Evolutionary conservation across 176 grass and related monocot species (phyloP).

Genomic region (Pontederia crassipes): DNA sequence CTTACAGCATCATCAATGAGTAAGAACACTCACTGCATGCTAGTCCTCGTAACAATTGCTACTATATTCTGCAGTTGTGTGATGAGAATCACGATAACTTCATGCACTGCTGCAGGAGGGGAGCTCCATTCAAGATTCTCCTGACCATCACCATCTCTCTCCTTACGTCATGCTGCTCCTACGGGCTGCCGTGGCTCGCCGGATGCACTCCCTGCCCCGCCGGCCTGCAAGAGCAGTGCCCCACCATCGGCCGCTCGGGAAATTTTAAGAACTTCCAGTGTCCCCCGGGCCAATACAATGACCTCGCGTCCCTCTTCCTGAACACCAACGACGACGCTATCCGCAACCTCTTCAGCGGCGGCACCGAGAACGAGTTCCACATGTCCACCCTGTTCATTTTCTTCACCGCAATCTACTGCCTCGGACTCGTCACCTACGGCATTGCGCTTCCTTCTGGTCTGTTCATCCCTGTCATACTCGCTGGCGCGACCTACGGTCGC

Average conservation of each 20-base stretch:
- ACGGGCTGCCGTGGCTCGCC: conserved; percentile 83
- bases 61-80: not conserved
- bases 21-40: conserved; percentile 19
- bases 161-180: conserved; percentile 72
- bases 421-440: conserved; percentile 76
- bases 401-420: conserved; percentile 61
- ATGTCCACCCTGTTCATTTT: conserved; percentile 69
- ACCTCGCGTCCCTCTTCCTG: conserved; percentile 88
- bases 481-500: conserved; percentile 66
- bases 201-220: conserved; percentile 52
- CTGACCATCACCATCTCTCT: conserved; percentile 67
- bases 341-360: conserved; percentile 76
- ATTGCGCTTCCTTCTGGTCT: conserved; percentile 89
- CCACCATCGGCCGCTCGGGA: conserved; percentile 68
- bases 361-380: conserved; percentile 63
- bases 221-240: conserved; percentile 45
- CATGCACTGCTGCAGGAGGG: conserved; percentile 39
- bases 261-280: conserved; percentile 94
- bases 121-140: conserved; percentile 80
- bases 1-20: conserved; percentile 93
- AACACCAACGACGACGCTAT: conserved; percentile 94
- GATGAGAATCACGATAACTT: too few species aligned
- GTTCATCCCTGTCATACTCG: conserved; percentile 86
- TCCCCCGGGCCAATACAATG: conserved; percentile 72
- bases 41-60: not conserved